Evolutionary conservation across 1,284 basidiomycete species (phyloP).

Genomic region (Ustilago trichophora): DNA sequence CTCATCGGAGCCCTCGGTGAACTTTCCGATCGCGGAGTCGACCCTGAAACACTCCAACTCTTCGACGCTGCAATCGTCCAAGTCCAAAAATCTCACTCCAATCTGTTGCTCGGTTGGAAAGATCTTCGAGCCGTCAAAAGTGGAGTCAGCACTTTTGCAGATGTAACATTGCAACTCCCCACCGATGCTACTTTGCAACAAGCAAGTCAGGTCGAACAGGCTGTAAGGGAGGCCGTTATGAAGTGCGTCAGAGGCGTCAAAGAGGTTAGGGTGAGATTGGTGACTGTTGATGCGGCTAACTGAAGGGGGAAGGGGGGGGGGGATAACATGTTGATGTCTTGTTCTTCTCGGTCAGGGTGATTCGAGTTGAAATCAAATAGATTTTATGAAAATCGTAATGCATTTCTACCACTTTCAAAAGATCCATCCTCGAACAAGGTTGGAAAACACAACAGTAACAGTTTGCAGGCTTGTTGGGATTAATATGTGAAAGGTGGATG

Average conservation of each 20-base stretch:
- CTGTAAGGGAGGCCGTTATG: conserved; percentile 36
- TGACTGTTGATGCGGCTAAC: conserved; percentile 36
- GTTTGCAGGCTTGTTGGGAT: too few species aligned
- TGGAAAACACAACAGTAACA: too few species aligned
- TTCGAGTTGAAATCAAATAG: too few species aligned
- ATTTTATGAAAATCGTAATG: too few species aligned
- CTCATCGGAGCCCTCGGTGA: conserved; percentile 80
- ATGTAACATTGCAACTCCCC: conserved; percentile 53
- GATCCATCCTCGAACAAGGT: too few species aligned
- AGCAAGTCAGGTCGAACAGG: conserved; percentile 43
- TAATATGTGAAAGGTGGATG: too few species aligned
- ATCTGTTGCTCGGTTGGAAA: conserved; percentile 48
- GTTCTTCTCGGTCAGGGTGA: too few species aligned
- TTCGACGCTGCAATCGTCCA: conserved; percentile 71
- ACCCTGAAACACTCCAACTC: conserved; percentile 71
- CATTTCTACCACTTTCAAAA: too few species aligned
- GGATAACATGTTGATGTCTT: too few species aligned
- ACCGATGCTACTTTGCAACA: conserved; percentile 33
- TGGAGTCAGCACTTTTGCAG: conserved; percentile 58
- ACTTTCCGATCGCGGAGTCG: conserved; percentile 84
- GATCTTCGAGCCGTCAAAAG: conserved; percentile 55
- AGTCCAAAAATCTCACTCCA: conserved; percentile 16
- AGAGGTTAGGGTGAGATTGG: conserved; percentile 46
- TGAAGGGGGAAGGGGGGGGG: too few species aligned
- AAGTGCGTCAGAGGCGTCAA: conserved; percentile 46